Conservation (phyloP, 2,329 filamentous ascomycete genomes). For the Ophiostoma quercus region DNA sequence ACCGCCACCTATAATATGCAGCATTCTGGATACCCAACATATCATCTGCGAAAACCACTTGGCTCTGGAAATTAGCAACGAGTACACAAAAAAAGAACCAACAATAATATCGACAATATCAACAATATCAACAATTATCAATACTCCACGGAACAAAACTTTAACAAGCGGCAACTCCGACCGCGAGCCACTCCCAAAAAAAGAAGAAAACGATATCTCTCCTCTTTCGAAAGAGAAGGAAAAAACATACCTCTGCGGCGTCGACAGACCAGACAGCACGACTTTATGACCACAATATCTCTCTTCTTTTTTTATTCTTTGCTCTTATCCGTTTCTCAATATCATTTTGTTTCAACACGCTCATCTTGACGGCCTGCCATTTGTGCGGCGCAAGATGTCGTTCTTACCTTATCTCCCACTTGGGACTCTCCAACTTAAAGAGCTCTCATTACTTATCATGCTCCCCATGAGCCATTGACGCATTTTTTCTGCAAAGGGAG, state of each 20-base stretch:
- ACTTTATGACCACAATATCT: slow-evolving; percentile 10
- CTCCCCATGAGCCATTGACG: slow-evolving; percentile 2
- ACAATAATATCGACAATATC: not conserved
- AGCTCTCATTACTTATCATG: not conserved
- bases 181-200: slow-evolving; percentile 13
- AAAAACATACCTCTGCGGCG: slow-evolving; percentile 14
- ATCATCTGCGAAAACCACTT: not conserved
- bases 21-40: not conserved
- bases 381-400: not conserved
- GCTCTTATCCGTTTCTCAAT: slow-evolving; percentile 2
- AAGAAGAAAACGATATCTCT: slow-evolving; percentile 12
- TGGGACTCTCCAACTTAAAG: not conserved
- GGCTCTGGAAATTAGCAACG: not conserved
- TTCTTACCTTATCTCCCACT: not conserved
- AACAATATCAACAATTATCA: not conserved
- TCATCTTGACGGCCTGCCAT: not conserved
- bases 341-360: not conserved
- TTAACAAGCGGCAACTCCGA: not conserved
- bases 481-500: not conserved
- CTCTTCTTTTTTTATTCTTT: slow-evolving; percentile 35
- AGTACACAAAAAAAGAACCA: slow-evolving; percentile 14
- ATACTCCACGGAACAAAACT: not conserved
- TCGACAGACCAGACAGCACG: slow-evolving; percentile 14
- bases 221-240: slow-evolving; percentile 13
- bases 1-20: not conserved